Percentiles rank a stretch among this genome's conserved stretches.
Evolutionary conservation across 2,329 filamentous ascomycete genomes (phyloP).

Genomic region (Cordyceps fumosorosea): DNA sequence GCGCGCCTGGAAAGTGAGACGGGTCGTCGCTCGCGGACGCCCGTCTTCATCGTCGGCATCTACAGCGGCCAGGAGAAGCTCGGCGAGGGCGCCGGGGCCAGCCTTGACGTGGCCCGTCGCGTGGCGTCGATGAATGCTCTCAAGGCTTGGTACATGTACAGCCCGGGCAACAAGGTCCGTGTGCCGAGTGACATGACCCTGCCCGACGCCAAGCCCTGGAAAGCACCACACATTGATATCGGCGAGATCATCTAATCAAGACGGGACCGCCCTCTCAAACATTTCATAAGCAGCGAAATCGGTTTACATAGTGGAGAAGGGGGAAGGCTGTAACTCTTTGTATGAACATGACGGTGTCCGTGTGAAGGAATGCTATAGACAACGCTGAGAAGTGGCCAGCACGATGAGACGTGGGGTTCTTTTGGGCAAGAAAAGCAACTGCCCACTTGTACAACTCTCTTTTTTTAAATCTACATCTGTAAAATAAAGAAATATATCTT

Average conservation of each 20-base stretch:
- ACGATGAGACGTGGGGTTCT: background rate
- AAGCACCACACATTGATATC: constrained; percentile 61
- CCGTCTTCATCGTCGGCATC: constrained; percentile 90
- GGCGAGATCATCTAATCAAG: constrained; percentile 56
- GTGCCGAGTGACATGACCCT: constrained; percentile 65
- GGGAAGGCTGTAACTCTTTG: constrained; percentile 12
- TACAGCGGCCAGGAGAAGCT: constrained; percentile 88
- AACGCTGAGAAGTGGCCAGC: background rate
- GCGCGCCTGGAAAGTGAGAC: constrained; percentile 88
- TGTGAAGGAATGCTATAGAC: constrained; percentile 5
- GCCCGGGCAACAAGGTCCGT: constrained; percentile 57
- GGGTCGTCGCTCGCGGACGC: constrained; percentile 73
- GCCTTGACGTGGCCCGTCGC: constrained; percentile 67
- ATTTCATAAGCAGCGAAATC: constrained; percentile 5
- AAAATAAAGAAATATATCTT: constrained; percentile 28
- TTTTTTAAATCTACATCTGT: constrained; percentile 28
- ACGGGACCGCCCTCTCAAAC: background rate
- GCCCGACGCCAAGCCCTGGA: constrained; percentile 55
- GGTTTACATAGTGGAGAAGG: background rate
- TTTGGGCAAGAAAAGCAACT: background rate
- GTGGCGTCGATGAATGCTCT: constrained; percentile 79
- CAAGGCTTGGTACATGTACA: constrained; percentile 96
- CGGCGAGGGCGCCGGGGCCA: constrained; percentile 79
- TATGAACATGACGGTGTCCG: constrained; percentile 12
- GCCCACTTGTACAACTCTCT: constrained; percentile 14